A percentile compares a stretch with the other conserved stretches of the same genome.
phyloP scores from a whole-genome alignment of 371 early-diverging fungal genomes.

The Zopfochytrium polystomum region DNA sequence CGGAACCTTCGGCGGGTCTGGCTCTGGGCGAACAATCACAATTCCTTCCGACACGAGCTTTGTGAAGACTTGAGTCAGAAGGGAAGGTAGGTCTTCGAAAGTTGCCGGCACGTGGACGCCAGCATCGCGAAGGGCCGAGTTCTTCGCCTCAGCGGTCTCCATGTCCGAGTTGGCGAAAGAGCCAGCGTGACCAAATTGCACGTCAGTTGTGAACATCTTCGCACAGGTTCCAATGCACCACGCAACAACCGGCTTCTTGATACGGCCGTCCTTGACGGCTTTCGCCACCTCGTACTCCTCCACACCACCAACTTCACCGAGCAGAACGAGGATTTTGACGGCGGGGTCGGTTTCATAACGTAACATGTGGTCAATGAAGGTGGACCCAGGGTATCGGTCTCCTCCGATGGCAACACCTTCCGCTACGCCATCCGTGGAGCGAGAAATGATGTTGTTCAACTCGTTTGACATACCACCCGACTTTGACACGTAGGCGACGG shows the following conservation, averaged over 20 bases:
- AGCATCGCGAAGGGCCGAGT: slow-evolving; percentile 79
- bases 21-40: slow-evolving; percentile 75
- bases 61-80: slow-evolving; percentile 71
- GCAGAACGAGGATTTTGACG: slow-evolving; percentile 90
- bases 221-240: slow-evolving; percentile 99
- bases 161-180: slow-evolving; percentile 92
- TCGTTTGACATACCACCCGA: slow-evolving; percentile 99
- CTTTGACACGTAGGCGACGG: slow-evolving; percentile 96
- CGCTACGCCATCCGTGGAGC: slow-evolving; percentile 95
- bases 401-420: slow-evolving; percentile 99
- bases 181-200: slow-evolving; percentile 95
- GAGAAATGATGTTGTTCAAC: slow-evolving; percentile 95
- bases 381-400: slow-evolving; percentile 97
- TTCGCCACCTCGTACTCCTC: slow-evolving; percentile 95
- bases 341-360: slow-evolving; percentile 90
- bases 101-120: slow-evolving; percentile 93
- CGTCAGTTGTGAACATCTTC: slow-evolving; percentile 96
- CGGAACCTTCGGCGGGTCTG: slow-evolving; percentile 96
- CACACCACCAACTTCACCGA: slow-evolving; percentile 97
- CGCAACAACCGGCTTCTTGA: slow-evolving; percentile 96
- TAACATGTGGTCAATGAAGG: slow-evolving; percentile 95
- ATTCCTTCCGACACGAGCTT: slow-evolving; percentile 71
- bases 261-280: slow-evolving; percentile 81
- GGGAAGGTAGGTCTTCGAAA: slow-evolving; percentile 89
- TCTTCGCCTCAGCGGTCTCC: slow-evolving; percentile 97